These are phyloP conservation scores for Hylodesmum podocarpum DNA, from an alignment of 306 rosid genomes.

Conservation along the genomic window DNA sequence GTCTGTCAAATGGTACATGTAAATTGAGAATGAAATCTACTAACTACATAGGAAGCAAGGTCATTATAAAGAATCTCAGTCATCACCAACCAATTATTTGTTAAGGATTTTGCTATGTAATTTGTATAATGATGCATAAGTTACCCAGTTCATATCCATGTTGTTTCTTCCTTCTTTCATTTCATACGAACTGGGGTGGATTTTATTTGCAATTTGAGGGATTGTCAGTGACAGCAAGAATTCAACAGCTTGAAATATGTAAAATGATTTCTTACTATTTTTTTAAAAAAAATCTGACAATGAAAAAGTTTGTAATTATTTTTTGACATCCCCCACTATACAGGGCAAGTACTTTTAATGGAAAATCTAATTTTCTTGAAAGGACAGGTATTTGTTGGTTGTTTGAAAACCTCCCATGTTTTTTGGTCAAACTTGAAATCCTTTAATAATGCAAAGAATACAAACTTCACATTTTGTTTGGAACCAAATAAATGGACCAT, in stretches of 20 bases:
- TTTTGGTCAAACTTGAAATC: no score
- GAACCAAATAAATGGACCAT: no score
- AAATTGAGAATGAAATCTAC: constrained; percentile 26
- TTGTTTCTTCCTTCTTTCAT: neutral
- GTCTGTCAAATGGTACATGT: constrained; percentile 18
- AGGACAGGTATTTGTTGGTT: no score
- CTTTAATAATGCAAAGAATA: no score
- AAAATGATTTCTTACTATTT: neutral
- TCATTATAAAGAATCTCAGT: neutral
- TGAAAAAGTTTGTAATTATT: no score
- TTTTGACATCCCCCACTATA: neutral
- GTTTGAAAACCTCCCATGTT: no score
- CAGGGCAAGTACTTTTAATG: neutral
- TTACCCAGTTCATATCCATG: neutral
- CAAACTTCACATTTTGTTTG: no score
- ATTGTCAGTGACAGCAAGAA: neutral
- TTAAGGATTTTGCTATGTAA: constrained; percentile 19
- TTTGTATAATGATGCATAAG: constrained; percentile 28
- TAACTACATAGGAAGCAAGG: constrained; percentile 20
- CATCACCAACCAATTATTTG: neutral
- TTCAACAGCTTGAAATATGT: neutral
- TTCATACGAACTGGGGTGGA: neutral
- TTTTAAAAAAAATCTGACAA: no score
- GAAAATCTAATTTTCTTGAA: no score
- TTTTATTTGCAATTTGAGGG: neutral